Base-by-base conservation (phyloP, 163 green algal genomes). In the Chlamydomonas reinhardtii region DNA sequence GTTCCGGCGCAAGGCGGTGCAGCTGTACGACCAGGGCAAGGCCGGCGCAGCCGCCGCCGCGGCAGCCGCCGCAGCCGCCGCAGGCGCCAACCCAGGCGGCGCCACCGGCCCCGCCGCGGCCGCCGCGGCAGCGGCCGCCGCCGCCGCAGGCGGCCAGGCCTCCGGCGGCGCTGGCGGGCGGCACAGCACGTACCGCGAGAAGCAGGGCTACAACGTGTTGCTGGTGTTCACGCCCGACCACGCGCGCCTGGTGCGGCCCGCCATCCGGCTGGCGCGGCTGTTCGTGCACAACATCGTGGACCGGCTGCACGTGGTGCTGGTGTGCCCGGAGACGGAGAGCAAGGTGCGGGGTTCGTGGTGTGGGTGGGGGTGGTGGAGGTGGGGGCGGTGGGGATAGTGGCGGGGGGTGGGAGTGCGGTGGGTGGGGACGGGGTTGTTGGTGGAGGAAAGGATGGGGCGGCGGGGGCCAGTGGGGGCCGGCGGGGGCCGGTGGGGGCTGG, bases 271-370 rank as follows among this genome's bases (percentile, higher is more conserved):
- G 72, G 77, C 78, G 31, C 77, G 85, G 17, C 85, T 90, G 62
- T 90, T 86, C 43, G 78, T 90, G 31, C 78, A 78, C 77, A 87
- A 90, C 78, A 82, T 90, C 22, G 73, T 90, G 77, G 85, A 90
- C 85, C 43, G 78, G 29, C 78, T 90, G 78, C 78, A 90, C 56
- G 48, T 74, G 2, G 62, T 43, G 27, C 31, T 85, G 68, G n/a
- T 85, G 54, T 70, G 62, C 29, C 73, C 52, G 48, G 79, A 85
- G 34, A 32, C 32, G 68, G 79, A 85, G 39, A 85, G 79, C 79
- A 85, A 72, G 68, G 79, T 85, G 39, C 9, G 74, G 2, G 14
- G 35, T n/a, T n/a, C n/a, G n/a, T n/a, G n/a, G n/a, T n/a, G 34
- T 19, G 16, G 35, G 56, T 1, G 15, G 31, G 61, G 61, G 9